phyloP scores from a whole-genome alignment of 2,329 filamentous ascomycete species.

The Penicillium sp. region DNA sequence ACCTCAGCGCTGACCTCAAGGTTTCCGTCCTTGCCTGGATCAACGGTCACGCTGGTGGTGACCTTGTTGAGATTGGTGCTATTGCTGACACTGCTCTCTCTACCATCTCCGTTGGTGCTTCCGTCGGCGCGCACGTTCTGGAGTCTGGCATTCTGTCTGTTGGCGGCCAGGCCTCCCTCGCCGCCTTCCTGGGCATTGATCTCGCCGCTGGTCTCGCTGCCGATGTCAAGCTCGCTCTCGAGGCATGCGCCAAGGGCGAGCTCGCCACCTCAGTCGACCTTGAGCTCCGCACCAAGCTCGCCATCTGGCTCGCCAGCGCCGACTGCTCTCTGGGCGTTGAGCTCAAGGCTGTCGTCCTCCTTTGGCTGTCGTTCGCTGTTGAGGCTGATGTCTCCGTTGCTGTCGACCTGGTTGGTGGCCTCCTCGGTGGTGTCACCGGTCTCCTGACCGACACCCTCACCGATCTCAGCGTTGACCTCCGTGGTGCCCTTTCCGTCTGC shows the following conservation, averaged over 20 bases:
- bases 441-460: constrained; percentile 30
- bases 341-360: constrained; percentile 36
- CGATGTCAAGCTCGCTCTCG: constrained; percentile 29
- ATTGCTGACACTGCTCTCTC: constrained; percentile 29
- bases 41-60: constrained; percentile 26
- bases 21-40: constrained; percentile 33
- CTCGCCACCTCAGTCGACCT: constrained; percentile 27
- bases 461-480: constrained; percentile 31
- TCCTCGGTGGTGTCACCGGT: constrained; percentile 28
- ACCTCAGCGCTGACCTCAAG: constrained; percentile 30
- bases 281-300: constrained; percentile 31
- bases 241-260: constrained; percentile 29
- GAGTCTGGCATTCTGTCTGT: constrained; percentile 28
- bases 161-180: constrained; percentile 30
- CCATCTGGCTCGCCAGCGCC: constrained; percentile 32
- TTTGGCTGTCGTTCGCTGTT: constrained; percentile 37
- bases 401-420: constrained; percentile 26
- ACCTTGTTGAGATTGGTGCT: constrained; percentile 28
- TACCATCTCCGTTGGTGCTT: constrained; percentile 34
- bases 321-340: constrained; percentile 35
- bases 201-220: constrained; percentile 27
- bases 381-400: constrained; percentile 28
- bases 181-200: constrained; percentile 34
- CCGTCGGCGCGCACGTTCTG: constrained; percentile 30
- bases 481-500: constrained; percentile 31